Evolutionary conservation across 176 grass and related monocot species (phyloP), one percentile per base, ranked within the genome.

Genomic region (Raddia guianensis): DNA sequence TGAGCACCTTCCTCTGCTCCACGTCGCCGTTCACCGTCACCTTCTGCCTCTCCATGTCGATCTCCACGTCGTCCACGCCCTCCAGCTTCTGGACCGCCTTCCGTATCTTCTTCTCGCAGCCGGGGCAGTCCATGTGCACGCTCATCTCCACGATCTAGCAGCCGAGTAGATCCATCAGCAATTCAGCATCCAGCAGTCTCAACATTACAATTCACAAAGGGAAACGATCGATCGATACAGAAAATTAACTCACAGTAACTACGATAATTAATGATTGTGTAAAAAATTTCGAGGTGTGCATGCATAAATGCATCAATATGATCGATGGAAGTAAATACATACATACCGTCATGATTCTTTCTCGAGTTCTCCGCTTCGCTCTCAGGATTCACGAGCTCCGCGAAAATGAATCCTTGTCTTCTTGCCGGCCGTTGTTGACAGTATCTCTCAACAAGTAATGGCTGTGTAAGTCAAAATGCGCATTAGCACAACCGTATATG

Each of bases 1-100:
- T 98, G 43, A 95, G 90, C 75, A 98, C 89, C 92, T 93, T 98
- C 79, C 91, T 93, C 85, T 95, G 90, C 43, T 98, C 92, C 73
- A 95, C 80, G 32, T 87, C 62, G 43, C 95, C 90, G 60, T 78
- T 95, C 77, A 98, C 92, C 49, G 88, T 98, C 70, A 93, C 95
- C 90, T 93, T 98, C 84, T 95, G 90, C 58, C 62, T 87, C 57
- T 59, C 90, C 92, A 98, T 95, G 77, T 98, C 95, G 53, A 95
- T 89, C 74, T 98, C 95, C 74, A 95, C 88, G 0, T 63, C 81
- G 53, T 89, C 82, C 42, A 98, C 88, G 10, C 92, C 95, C 71
- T 91, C 89, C 49, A 94, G 12, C 63, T 88, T 88, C 57, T 85
- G 65, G 4, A 98, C 57, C 0, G 95, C 85, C 64, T 98, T 98